A percentile compares a stretch with the other conserved stretches of the same genome.
Evolutionary conservation across 2,329 filamentous ascomycete species (phyloP).

Genomic region (Fusarium papillatum): DNA sequence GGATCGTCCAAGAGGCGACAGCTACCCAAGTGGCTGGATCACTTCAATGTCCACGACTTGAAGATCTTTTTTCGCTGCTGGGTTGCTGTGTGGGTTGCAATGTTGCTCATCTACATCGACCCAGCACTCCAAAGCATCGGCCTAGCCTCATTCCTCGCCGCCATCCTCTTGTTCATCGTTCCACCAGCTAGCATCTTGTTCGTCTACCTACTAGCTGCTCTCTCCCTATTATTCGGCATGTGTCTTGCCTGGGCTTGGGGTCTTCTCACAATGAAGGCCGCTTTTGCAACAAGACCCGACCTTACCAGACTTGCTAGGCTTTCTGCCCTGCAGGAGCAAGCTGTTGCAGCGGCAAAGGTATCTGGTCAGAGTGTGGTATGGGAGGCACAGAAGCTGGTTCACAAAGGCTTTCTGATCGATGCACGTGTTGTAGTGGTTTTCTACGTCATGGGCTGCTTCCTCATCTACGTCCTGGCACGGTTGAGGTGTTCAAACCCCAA

Average conservation of each 20-base stretch:
- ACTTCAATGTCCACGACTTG: slow-evolving; percentile 61
- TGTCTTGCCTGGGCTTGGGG: slow-evolving; percentile 64
- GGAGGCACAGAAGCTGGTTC: slow-evolving; percentile 54
- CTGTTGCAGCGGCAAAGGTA: slow-evolving; percentile 48
- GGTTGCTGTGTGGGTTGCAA: slow-evolving; percentile 59
- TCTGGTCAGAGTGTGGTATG: slow-evolving; percentile 36
- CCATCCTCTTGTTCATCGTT: slow-evolving; percentile 57
- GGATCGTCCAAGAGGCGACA: slow-evolving; percentile 1
- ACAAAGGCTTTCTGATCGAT: slow-evolving; percentile 62
- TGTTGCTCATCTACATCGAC: slow-evolving; percentile 60
- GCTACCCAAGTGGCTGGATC: slow-evolving; percentile 54
- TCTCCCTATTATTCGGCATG: slow-evolving; percentile 61
- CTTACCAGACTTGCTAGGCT: slow-evolving; percentile 52
- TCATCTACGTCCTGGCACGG: slow-evolving; percentile 60
- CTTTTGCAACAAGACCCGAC: slow-evolving; percentile 55
- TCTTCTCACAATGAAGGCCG: slow-evolving; percentile 62
- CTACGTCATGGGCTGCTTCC: slow-evolving; percentile 54
- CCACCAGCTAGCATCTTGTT: slow-evolving; percentile 61
- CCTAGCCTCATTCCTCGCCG: slow-evolving; percentile 59
- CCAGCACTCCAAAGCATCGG: slow-evolving; percentile 57
- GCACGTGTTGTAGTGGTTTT: slow-evolving; percentile 56
- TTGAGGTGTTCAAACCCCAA: slow-evolving; percentile 61
- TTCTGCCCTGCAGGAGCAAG: slow-evolving; percentile 50
- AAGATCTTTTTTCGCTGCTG: slow-evolving; percentile 62
- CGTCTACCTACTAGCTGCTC: slow-evolving; percentile 56